Percentiles rank a stretch among this genome's conserved stretches.
phyloP scores from a whole-genome alignment of 345 rosid species.

The Eucalyptus caleyi region DNA sequence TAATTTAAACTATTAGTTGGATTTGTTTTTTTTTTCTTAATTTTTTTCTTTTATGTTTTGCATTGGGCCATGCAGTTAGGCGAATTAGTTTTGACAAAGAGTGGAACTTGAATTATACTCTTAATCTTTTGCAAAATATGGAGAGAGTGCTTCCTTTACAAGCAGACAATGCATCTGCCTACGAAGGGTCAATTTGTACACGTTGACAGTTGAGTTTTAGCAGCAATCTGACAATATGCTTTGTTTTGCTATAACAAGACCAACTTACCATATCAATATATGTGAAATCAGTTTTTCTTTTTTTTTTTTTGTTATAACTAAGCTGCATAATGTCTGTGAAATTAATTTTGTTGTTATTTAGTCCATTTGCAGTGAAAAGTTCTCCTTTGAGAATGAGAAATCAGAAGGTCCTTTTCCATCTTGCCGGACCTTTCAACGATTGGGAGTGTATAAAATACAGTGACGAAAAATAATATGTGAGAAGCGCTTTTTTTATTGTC shows the following conservation, averaged over 20 bases:
- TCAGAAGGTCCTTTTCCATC: background rate
- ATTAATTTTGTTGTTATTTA: background rate
- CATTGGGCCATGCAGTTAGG: background rate
- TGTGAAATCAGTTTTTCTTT: background rate
- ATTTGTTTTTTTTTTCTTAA: background rate
- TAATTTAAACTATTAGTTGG: background rate
- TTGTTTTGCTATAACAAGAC: background rate
- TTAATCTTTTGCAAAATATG: background rate
- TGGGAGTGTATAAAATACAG: background rate
- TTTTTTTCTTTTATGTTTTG: background rate
- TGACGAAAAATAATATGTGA: background rate
- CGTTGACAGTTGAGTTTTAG: background rate
- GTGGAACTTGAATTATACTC: background rate
- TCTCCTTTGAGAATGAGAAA: background rate
- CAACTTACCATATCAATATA: background rate
- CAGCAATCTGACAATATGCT: background rate
- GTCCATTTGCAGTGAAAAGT: background rate
- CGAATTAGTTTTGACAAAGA: background rate
- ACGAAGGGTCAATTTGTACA: background rate
- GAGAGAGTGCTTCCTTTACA: background rate
- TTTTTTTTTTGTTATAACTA: too few relatives aligned
- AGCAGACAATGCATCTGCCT: background rate
- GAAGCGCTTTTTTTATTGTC: background rate
- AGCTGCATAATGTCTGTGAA: background rate
- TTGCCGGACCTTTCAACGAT: background rate